A percentile compares a stretch with the other conserved stretches of the same genome.
phyloP scores from a whole-genome alignment of 163 green algal species.

The Botryococcus braunii region DNA sequence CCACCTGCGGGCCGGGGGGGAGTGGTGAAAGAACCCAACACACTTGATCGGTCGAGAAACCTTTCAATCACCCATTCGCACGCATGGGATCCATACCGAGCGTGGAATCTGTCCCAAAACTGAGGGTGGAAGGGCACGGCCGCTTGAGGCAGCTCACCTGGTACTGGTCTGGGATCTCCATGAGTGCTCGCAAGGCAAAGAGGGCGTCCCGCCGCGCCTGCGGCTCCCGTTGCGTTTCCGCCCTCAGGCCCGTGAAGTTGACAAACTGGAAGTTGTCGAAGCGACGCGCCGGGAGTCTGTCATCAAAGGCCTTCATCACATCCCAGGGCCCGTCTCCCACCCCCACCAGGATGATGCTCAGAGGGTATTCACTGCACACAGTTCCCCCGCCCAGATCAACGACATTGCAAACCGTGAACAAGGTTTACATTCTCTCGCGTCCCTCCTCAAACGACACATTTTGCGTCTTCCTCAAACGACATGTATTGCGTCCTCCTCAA shows the following conservation, averaged over 20 bases:
- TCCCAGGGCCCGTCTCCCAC: constrained; percentile 65
- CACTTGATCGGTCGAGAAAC: background rate
- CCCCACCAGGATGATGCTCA: constrained; percentile 66
- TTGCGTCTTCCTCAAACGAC: no score
- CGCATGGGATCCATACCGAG: background rate
- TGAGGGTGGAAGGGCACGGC: background rate
- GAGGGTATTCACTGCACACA: constrained; percentile 17
- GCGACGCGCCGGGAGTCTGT: constrained; percentile 34
- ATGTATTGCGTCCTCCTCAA: no score
- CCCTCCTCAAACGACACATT: no score
- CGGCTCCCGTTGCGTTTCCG: background rate
- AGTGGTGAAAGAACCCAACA: background rate
- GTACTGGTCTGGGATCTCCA: constrained; percentile 64
- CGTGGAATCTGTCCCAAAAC: no score
- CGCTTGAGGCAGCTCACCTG: constrained; percentile 16
- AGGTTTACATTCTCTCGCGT: no score
- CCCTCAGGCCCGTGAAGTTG: background rate
- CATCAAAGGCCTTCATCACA: constrained; percentile 59
- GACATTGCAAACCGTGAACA: no score
- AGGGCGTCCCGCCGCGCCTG: constrained; percentile 18
- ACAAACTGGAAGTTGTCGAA: constrained; percentile 59
- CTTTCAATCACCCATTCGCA: background rate
- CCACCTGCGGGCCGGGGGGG: background rate
- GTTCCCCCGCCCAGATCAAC: background rate
- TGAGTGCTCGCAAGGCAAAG: constrained; percentile 45